These are phyloP conservation scores for Fonsecaea erecta DNA, from an alignment of 2,329 filamentous ascomycete genomes.

Conservation along the genomic window DNA sequence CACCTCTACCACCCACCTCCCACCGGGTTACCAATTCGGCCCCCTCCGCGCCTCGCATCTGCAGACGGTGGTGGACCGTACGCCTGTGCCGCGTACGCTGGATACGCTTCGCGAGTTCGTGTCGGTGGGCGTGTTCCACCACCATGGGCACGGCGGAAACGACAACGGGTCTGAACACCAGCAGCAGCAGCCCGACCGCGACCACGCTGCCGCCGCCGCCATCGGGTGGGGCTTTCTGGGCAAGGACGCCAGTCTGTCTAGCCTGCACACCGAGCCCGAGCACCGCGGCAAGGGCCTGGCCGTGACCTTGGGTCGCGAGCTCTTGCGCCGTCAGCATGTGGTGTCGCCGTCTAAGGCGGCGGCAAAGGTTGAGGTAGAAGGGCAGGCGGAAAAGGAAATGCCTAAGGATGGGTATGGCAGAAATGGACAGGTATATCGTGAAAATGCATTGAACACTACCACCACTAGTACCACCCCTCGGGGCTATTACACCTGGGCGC, in stretches of 20 bases:
- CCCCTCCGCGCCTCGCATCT: slow-evolving; percentile 37
- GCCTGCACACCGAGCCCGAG: slow-evolving; percentile 49
- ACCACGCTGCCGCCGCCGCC: no score
- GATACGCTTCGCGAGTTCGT: slow-evolving; percentile 42
- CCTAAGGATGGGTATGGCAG: neutral
- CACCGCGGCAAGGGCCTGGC: slow-evolving; percentile 48
- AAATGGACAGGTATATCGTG: no score
- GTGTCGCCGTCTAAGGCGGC: slow-evolving; percentile 18
- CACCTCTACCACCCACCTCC: neutral
- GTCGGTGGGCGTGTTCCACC: slow-evolving; percentile 44
- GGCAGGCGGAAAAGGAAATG: slow-evolving; percentile 14
- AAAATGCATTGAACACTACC: neutral
- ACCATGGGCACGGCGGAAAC: no score
- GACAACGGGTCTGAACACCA: no score
- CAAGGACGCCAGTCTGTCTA: slow-evolving; percentile 45
- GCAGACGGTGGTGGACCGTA: slow-evolving; percentile 47
- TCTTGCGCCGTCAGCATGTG: slow-evolving; percentile 42
- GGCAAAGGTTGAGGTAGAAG: no score
- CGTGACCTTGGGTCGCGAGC: slow-evolving; percentile 40
- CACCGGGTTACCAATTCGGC: slow-evolving; percentile 28
- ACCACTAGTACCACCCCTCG: neutral
- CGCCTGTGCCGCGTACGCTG: slow-evolving; percentile 46
- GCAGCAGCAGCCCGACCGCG: no score
- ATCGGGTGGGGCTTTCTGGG: slow-evolving; percentile 50
- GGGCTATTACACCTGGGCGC: slow-evolving; percentile 41